These are phyloP conservation scores for Aspergillus sp. DNA, from an alignment of 2,329 filamentous ascomycete genomes.

Conservation along the genomic window DNA sequence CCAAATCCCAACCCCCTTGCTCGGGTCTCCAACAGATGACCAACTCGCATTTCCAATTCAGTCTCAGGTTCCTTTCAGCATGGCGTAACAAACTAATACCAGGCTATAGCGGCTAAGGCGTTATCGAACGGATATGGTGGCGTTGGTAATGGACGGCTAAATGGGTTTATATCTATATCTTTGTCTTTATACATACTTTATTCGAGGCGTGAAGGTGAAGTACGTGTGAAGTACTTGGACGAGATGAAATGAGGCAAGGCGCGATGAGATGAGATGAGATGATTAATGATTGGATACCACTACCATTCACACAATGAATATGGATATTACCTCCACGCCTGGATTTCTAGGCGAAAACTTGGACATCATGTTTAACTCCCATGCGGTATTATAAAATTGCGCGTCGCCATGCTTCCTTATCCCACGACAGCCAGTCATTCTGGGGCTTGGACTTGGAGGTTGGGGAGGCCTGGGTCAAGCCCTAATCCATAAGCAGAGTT, in stretches of 20 bases:
- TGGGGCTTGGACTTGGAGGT: no score
- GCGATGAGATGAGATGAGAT: neutral
- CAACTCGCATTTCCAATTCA: neutral
- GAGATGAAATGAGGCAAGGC: neutral
- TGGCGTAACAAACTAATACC: conserved; percentile 1
- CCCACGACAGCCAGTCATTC: no score
- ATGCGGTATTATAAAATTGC: no score
- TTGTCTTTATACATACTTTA: conserved; percentile 1
- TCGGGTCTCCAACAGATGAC: neutral
- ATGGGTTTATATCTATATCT: conserved; percentile 8
- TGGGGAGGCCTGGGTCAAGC: no score
- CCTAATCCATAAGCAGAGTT: no score
- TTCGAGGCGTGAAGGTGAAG: neutral
- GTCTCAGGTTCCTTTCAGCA: neutral
- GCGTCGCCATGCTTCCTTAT: no score
- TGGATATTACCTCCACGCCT: neutral
- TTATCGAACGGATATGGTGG: neutral
- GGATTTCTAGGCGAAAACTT: neutral
- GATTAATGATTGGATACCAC: conserved; percentile 2
- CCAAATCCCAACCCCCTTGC: neutral
- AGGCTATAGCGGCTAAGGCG: neutral
- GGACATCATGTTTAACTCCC: no score
- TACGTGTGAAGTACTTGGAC: neutral
- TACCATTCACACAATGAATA: neutral
- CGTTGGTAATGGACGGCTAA: neutral